Base-by-base conservation (phyloP, 495 filamentous ascomycete genomes). In the Elasticomyces elasticus region DNA sequence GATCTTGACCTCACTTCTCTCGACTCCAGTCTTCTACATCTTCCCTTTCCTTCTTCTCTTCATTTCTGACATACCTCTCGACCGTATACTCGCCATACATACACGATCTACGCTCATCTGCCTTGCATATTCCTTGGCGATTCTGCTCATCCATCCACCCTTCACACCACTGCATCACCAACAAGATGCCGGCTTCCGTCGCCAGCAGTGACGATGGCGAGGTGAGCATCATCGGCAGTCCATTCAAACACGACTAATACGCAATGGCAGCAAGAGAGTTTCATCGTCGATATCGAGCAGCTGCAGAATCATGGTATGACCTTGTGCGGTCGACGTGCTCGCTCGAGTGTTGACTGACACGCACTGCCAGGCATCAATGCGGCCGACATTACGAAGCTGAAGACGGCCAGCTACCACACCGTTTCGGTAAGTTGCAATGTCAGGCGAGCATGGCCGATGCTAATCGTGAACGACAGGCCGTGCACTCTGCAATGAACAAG, bases 331-430 rank as follows among this genome's bases (percentile, higher is more conserved):
- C 35, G 15, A 5, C 13, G 35, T 13, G 35, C 5, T 5, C 19
- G 13, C 13, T 17, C n/a, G 38, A 15, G n/a, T 15, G 12, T 1
- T 45, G 26, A 27, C 55, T 53, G 40, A 66, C 62, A 56, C 46
- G 6, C 10, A n/a, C 28, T 22, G 2, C 2, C 49, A 85, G 82
- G 85, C 23, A 80, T 89, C 52, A 79, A 79, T 25, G 83, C 81
- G 33, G 77, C 81, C 13, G 85, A 89, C 65, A 88, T 89, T 66
- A 75, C 75, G 5, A 89, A 87, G 64, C 68, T 89, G 30, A 87
- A 87, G 67, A 70, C 74, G 5, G 79, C 80, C 65, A 81, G 82
- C 17, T 85, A 79, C 64, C 81, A 80, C 64, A 88, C 85, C 23
- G 76, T 89, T 65, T 78, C 81, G 54, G 85, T 87, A 69, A 56